A percentile compares a stretch with the other conserved stretches of the same genome.
phyloP scores from a whole-genome alignment of 2,329 filamentous ascomycete genomes.

The Fusarium piperis region DNA sequence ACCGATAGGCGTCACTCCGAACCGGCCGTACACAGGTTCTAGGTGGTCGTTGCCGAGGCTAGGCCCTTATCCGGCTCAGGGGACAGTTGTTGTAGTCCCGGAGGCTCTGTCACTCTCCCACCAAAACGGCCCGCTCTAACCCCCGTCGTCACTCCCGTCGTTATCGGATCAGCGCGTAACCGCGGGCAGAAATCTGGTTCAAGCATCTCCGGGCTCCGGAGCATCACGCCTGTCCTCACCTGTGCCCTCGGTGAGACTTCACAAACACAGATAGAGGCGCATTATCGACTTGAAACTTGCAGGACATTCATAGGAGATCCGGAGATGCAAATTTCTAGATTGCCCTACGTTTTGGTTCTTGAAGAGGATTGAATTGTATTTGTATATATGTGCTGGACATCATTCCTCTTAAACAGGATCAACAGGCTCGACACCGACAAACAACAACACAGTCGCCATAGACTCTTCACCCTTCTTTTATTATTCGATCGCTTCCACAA shows the following conservation, averaged over 20 bases:
- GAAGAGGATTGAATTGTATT: conserved; percentile 11
- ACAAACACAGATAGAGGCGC: conserved; percentile 19
- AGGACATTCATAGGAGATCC: conserved; percentile 35
- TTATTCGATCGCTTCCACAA: neutral
- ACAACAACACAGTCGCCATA: conserved; percentile 9
- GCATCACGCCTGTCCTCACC: conserved; percentile 20
- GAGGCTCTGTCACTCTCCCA: conserved; percentile 22
- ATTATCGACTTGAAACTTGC: conserved; percentile 29
- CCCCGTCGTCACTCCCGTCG: conserved; percentile 21
- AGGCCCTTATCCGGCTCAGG: neutral
- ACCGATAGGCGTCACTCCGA: neutral
- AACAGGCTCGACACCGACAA: conserved; percentile 28
- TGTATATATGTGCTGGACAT: conserved; percentile 34
- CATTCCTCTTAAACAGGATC: conserved; percentile 8
- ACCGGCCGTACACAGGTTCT: neutral
- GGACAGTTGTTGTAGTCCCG: conserved; percentile 3
- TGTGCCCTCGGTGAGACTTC: conserved; percentile 22
- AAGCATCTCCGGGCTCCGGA: conserved; percentile 41
- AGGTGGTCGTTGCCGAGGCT: neutral
- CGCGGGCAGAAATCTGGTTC: conserved; percentile 14
- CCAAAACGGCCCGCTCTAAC: conserved; percentile 25
- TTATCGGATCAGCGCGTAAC: conserved; percentile 39
- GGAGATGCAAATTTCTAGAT: conserved; percentile 36
- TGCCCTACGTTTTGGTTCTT: neutral
- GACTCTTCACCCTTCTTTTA: neutral